Conservation (phyloP, 768 basidiomycete genomes). For the Mycena venus region DNA sequence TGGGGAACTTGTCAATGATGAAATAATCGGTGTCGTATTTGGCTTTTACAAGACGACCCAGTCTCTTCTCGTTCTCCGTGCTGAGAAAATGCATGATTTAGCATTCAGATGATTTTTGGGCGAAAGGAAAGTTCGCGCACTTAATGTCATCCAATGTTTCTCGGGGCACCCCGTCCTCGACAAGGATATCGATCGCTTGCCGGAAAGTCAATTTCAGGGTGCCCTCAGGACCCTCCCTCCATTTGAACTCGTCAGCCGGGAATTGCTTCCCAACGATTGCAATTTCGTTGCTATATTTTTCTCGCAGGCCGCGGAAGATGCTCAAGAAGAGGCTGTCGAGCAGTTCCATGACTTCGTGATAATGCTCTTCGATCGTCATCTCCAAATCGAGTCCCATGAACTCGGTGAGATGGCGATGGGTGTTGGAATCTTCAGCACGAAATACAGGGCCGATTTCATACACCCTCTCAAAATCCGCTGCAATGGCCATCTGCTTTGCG, state of each 20-base stretch:
- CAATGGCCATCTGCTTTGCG: constrained; percentile 99
- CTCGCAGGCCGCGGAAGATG: constrained; percentile 88
- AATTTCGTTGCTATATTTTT: constrained; percentile 86
- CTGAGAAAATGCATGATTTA: constrained; percentile 56
- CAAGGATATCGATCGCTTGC: constrained; percentile 89
- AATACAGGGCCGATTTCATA: constrained; percentile 98
- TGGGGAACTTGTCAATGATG: constrained; percentile 99
- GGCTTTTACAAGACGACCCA: constrained; percentile 89
- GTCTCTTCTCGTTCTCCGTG: constrained; percentile 95
- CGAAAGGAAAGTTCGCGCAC: constrained; percentile 53
- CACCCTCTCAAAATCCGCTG: constrained; percentile 97
- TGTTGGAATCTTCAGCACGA: constrained; percentile 97
- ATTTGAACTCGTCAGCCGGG: constrained; percentile 96
- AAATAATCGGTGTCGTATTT: constrained; percentile 99
- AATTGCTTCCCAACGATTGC: constrained; percentile 86
- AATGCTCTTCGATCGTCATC: constrained; percentile 98
- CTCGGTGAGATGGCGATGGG: constrained; percentile 98
- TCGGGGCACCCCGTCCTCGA: constrained; percentile 86
- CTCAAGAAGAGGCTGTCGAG: constrained; percentile 88
- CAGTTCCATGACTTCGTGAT: constrained; percentile 96
- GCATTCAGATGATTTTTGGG: not conserved
- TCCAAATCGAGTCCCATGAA: constrained; percentile 99
- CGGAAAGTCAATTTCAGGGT: constrained; percentile 89
- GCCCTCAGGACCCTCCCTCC: constrained; percentile 90
- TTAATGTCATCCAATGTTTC: constrained; percentile 91